Percentiles rank a stretch among this genome's conserved stretches.
Conservation (phyloP, 225 moss, liverwort and hornwort genomes). For the Sphagnum contortum region DNA sequence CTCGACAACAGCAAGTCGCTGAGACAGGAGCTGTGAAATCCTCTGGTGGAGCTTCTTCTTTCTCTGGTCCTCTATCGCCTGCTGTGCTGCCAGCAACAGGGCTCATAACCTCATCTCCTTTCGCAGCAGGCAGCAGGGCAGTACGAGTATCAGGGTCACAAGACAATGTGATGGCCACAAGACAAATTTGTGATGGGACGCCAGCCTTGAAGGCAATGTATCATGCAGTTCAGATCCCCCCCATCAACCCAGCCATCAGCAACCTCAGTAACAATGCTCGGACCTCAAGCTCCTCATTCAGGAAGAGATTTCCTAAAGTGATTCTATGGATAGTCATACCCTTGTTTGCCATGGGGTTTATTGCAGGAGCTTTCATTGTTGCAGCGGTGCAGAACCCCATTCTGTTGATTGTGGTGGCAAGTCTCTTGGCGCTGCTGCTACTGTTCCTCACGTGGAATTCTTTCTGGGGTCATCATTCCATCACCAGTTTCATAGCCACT, state of each 20-base stretch:
- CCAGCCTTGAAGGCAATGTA: no score
- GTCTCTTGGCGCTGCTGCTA: constrained; percentile 38
- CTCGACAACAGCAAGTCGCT: no score
- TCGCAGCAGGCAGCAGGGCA: constrained; percentile 34
- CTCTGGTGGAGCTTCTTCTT: no score
- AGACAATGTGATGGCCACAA: constrained; percentile 7
- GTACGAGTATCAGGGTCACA: constrained; percentile 37
- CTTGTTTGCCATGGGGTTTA: constrained; percentile 75
- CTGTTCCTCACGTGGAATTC: constrained; percentile 66
- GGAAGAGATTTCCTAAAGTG: constrained; percentile 54
- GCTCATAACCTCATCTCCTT: constrained; percentile 71
- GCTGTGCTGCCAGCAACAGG: constrained; percentile 63
- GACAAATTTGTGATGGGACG: no score
- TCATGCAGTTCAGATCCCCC: not conserved
- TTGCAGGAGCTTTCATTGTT: constrained; percentile 76
- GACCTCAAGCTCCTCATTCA: constrained; percentile 31
- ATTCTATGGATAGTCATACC: constrained; percentile 62
- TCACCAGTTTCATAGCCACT: constrained; percentile 41
- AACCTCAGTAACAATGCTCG: constrained; percentile 36
- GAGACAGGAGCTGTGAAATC: no score
- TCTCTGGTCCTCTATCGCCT: no score
- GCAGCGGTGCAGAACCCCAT: constrained; percentile 77
- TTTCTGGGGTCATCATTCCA: constrained; percentile 45
- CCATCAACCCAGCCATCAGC: constrained; percentile 43
- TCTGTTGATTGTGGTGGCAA: constrained; percentile 60